Percentiles rank a stretch among this genome's conserved stretches.
phyloP scores from a whole-genome alignment of 2,329 filamentous ascomycete genomes.

The Aspergillus tamarii region DNA sequence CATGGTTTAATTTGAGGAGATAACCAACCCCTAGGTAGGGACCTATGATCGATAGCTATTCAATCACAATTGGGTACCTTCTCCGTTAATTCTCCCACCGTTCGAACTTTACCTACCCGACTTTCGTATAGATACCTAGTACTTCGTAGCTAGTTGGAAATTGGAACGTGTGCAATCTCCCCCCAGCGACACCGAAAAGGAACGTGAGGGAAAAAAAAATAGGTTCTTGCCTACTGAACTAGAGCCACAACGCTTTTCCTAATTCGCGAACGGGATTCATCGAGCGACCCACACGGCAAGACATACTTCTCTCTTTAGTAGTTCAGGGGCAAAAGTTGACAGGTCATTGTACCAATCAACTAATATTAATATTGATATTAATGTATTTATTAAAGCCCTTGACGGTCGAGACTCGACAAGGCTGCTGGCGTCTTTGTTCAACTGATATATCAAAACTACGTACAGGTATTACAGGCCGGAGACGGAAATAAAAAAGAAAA shows the following conservation, averaged over 20 bases:
- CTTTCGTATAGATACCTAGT: background rate
- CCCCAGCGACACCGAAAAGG: background rate
- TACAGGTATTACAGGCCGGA: background rate
- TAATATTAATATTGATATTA: constrained; percentile 1
- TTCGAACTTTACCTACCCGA: background rate
- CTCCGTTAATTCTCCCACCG: background rate
- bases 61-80: background rate
- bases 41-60: background rate
- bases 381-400: background rate
- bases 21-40: background rate
- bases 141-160: background rate
- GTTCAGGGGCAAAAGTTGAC: constrained; percentile 3
- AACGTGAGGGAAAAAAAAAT: background rate
- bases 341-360: background rate
- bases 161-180: constrained; percentile 1
- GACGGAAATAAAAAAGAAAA: background rate
- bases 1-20: background rate
- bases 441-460: background rate
- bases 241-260: background rate
- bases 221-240: background rate
- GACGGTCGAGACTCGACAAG: background rate
- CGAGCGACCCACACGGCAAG: constrained; percentile 4
- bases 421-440: background rate
- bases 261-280: background rate
- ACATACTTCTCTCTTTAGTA: background rate